phyloP scores from a whole-genome alignment of 2,329 filamentous ascomycete species.

The Pyrenochaeta sp. region DNA sequence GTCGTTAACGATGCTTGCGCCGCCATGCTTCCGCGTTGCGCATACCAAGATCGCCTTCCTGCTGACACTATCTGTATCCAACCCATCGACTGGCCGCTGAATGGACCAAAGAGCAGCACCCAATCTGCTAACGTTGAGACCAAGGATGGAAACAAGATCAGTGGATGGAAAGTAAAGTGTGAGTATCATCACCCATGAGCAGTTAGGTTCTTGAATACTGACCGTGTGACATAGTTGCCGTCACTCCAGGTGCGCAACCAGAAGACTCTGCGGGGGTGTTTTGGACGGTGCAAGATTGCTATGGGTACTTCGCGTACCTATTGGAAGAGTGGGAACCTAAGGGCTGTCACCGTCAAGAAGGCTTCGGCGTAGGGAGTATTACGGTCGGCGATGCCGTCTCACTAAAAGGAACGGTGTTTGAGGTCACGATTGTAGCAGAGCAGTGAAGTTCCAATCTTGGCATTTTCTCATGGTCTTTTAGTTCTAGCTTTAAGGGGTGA shows the following conservation, averaged over 20 bases:
- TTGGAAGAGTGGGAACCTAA: slow-evolving; percentile 24
- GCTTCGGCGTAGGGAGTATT: slow-evolving; percentile 32
- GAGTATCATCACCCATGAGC: slow-evolving; percentile 8
- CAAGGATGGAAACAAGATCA: slow-evolving; percentile 21
- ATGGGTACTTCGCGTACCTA: slow-evolving; percentile 38
- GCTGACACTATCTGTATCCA: slow-evolving; percentile 24
- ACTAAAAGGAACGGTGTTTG: slow-evolving; percentile 34
- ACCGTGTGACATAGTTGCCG: slow-evolving; percentile 23
- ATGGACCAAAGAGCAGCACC: slow-evolving; percentile 22
- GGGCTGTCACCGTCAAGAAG: slow-evolving; percentile 28
- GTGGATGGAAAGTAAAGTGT: slow-evolving; percentile 30
- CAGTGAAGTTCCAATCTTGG: background rate
- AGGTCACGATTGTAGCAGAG: slow-evolving; percentile 24
- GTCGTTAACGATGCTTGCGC: slow-evolving; percentile 37
- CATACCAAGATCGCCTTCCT: slow-evolving; percentile 25
- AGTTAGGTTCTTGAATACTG: background rate
- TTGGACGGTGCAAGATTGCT: slow-evolving; percentile 37
- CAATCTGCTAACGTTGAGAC: slow-evolving; percentile 28
- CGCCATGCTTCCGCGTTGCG: slow-evolving; percentile 38
- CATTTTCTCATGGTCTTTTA: background rate
- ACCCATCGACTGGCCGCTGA: slow-evolving; percentile 26
- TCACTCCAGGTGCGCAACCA: slow-evolving; percentile 29
- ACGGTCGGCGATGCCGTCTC: slow-evolving; percentile 29
- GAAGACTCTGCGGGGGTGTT: slow-evolving; percentile 22
- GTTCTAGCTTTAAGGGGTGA: no score